A percentile compares a stretch with the other conserved stretches of the same genome.
phyloP scores from a whole-genome alignment of 176 grass and related monocot genomes.

The Carex pumila region DNA sequence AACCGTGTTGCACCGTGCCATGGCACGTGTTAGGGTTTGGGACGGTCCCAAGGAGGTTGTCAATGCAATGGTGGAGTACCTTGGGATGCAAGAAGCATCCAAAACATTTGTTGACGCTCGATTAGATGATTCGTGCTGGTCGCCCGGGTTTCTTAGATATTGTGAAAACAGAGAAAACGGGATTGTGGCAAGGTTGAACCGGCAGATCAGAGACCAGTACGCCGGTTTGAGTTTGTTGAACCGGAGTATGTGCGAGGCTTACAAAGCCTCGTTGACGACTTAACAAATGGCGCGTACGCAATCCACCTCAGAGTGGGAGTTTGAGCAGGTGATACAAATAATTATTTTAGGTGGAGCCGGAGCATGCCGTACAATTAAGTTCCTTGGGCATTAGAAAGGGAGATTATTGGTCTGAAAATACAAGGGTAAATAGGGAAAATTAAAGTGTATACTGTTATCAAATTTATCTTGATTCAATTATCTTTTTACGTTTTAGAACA shows the following conservation, averaged over 20 bases:
- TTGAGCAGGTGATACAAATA: background rate
- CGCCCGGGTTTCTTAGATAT: background rate
- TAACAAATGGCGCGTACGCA: background rate
- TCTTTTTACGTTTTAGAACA: background rate
- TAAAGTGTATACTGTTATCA: background rate
- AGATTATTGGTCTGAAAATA: background rate
- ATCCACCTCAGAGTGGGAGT: background rate
- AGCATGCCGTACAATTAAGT: background rate
- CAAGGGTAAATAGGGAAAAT: background rate
- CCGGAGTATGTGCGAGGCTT: slow-evolving; percentile 8
- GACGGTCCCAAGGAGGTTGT: slow-evolving; percentile 21
- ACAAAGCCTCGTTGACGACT: background rate
- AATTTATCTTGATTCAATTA: background rate
- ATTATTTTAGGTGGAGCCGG: background rate
- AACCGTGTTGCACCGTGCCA: slow-evolving; percentile 1
- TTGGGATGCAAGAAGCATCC: background rate
- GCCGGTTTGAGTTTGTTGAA: slow-evolving; percentile 1
- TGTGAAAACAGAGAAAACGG: background rate
- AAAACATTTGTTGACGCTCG: background rate
- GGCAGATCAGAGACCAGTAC: background rate
- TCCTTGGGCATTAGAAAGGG: background rate
- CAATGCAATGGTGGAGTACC: slow-evolving; percentile 20
- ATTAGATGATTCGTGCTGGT: slow-evolving; percentile 1
- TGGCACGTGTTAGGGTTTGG: slow-evolving; percentile 26
- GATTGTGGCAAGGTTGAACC: slow-evolving; percentile 30